These are phyloP conservation scores for Ophiocordyceps australis DNA, from an alignment of 2,329 filamentous ascomycete genomes.

Conservation along the genomic window DNA sequence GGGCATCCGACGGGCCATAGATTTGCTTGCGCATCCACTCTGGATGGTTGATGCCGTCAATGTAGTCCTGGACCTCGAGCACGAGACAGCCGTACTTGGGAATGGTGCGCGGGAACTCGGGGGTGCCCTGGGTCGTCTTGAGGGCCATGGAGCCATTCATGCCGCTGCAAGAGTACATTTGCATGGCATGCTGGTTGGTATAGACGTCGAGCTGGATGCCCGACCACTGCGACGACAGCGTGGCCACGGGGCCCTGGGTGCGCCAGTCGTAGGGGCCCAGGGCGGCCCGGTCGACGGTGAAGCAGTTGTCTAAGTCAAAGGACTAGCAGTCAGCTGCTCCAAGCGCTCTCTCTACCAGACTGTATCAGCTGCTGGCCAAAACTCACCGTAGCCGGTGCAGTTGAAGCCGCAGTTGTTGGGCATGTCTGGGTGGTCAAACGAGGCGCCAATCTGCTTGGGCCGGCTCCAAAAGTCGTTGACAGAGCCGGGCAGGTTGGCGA, in stretches of 20 bases:
- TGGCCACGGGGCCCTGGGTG: conserved; percentile 38
- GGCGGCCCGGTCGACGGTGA: conserved; percentile 43
- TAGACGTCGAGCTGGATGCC: conserved; percentile 72
- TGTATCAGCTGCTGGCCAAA: no score
- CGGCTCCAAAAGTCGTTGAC: conserved; percentile 71
- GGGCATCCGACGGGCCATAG: conserved; percentile 37
- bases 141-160: conserved; percentile 55
- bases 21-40: conserved; percentile 64
- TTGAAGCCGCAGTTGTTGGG: conserved; percentile 59
- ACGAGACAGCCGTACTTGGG: conserved; percentile 72
- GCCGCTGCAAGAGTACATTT: conserved; percentile 70
- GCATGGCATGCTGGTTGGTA: conserved; percentile 72
- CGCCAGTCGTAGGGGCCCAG: conserved; percentile 46
- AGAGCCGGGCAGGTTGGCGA: conserved; percentile 45
- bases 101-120: conserved; percentile 40
- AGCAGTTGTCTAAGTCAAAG: conserved; percentile 41
- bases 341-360: no score
- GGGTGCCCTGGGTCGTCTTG: conserved; percentile 47
- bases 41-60: conserved; percentile 84
- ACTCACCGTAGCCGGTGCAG: conserved; percentile 70
- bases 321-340: conserved; percentile 1
- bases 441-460: conserved; percentile 62
- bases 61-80: conserved; percentile 84
- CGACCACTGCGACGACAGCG: conserved; percentile 53
- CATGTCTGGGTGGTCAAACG: conserved; percentile 43